A percentile compares a stretch with the other conserved stretches of the same genome.
Conservation (phyloP, 192 early-diverging fungal species). For the Geranomyces variabilis region DNA sequence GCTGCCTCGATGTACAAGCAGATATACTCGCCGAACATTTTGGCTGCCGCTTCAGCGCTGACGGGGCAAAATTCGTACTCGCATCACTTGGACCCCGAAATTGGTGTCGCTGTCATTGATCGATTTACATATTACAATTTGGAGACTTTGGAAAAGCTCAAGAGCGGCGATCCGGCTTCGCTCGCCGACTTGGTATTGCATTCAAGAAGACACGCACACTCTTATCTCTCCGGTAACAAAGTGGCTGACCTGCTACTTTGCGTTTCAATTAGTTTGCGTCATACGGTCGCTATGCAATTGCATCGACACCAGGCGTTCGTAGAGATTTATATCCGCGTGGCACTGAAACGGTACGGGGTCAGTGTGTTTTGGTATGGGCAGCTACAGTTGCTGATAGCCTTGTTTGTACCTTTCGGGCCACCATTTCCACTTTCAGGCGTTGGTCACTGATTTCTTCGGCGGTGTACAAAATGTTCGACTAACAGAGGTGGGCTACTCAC, state of each 20-base stretch:
- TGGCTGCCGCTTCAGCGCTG: constrained; percentile 86
- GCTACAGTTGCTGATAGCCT: background rate
- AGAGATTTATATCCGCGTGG: constrained; percentile 80
- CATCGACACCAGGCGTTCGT: constrained; percentile 84
- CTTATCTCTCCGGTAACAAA: background rate
- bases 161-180: constrained; percentile 76
- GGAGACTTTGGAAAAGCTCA: constrained; percentile 86
- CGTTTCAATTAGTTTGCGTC: constrained; percentile 66
- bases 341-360: constrained; percentile 67
- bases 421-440: constrained; percentile 46
- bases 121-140: constrained; percentile 96
- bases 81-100: constrained; percentile 86
- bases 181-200: constrained; percentile 69
- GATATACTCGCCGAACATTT: constrained; percentile 90
- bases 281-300: constrained; percentile 75
- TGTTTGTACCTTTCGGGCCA: too few relatives aligned
- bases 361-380: background rate
- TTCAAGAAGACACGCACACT: background rate
- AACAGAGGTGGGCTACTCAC: constrained; percentile 47
- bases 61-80: constrained; percentile 94
- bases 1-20: constrained; percentile 95
- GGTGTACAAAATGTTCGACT: constrained; percentile 90
- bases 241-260: background rate
- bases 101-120: constrained; percentile 97
- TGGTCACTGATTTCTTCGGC: constrained; percentile 96